Base-by-base conservation (phyloP, 208 protist species). In the Leishmania aethiopica region DNA sequence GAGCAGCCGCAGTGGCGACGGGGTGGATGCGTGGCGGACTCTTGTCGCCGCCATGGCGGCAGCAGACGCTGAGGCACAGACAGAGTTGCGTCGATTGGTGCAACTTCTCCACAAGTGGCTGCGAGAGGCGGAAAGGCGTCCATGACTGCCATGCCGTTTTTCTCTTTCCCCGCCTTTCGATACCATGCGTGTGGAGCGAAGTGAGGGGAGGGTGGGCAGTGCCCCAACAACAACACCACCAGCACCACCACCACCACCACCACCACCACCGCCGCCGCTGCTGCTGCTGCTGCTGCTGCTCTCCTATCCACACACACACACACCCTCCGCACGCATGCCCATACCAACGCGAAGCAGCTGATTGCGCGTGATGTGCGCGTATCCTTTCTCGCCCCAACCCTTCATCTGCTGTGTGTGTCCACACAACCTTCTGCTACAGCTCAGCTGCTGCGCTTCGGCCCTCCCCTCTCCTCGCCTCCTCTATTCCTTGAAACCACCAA, bases 41-140 rank as follows among this genome's bases (percentile, higher is more conserved):
- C 4, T 0, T 37, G 6, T 35, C 8, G 77, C 77, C n/a, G 60
- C 10, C 13, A 64, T 73, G 47, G 55, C 45, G 28, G 76, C 76
- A 7, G 76, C 76, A 13, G 76, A 79, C 60, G 42, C 42, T 35
- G 59, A 79, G 25, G 76, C 76, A 45, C 60, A 70, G 59, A 35
- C 59, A 19, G 77, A 73, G 77, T 47, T 80, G 32, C 77, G 66
- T 72, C 62, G 77, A 13, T 2, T 80, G 59, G 77, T 80, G 64
- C n/a, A 73, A 42, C 64, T 32, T n/a, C 28, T 80, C 45, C 28
- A 35, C 49, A 53, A 17, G 51, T 70, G 59, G 77, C 45, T 80
- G 45, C 77, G 60, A 17, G 77, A 80, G 77, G 60, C 47, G 42
- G 60, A 42, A 4, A 32, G 77, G 35, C 75, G 53, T 40, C 11